These are phyloP conservation scores for Aspergillus carlsbadensis DNA, from an alignment of 495 filamentous ascomycete species.

Conservation along the genomic window DNA sequence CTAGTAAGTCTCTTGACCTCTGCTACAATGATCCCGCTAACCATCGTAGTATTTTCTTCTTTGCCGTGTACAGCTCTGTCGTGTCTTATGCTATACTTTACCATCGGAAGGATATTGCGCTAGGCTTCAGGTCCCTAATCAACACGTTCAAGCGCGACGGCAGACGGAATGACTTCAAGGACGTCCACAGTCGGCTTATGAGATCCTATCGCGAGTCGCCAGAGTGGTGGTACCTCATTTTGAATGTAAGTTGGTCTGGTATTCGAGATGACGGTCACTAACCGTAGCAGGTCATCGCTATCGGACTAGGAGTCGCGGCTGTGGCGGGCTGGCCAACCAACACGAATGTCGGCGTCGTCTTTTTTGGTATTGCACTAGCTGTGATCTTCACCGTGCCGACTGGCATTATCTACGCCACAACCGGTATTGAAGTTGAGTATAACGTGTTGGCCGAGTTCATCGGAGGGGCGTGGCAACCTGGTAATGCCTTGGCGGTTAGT, in stretches of 20 bases:
- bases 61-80: no score
- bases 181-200: conserved; percentile 59
- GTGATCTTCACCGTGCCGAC: conserved; percentile 75
- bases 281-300: no score
- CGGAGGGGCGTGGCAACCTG: conserved; percentile 69
- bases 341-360: conserved; percentile 74
- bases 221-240: conserved; percentile 70
- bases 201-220: conserved; percentile 58
- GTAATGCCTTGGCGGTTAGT: conserved; percentile 66
- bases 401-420: conserved; percentile 80
- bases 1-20: no score
- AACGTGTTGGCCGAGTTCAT: conserved; percentile 76
- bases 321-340: conserved; percentile 48
- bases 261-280: no score
- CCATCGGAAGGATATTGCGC: no score
- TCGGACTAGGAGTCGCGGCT: conserved; percentile 14
- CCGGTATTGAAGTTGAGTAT: conserved; percentile 72
- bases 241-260: conserved; percentile 60
- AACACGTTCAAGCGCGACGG: conserved; percentile 33
- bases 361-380: conserved; percentile 65
- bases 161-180: conserved; percentile 51
- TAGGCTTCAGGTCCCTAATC: conserved; percentile 27
- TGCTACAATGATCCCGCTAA: no score
- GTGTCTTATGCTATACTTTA: no score
- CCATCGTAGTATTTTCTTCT: no score